These are phyloP conservation scores for Patellifolia procumbens DNA, from an alignment of 179 eudicot genomes.

Conservation along the genomic window DNA sequence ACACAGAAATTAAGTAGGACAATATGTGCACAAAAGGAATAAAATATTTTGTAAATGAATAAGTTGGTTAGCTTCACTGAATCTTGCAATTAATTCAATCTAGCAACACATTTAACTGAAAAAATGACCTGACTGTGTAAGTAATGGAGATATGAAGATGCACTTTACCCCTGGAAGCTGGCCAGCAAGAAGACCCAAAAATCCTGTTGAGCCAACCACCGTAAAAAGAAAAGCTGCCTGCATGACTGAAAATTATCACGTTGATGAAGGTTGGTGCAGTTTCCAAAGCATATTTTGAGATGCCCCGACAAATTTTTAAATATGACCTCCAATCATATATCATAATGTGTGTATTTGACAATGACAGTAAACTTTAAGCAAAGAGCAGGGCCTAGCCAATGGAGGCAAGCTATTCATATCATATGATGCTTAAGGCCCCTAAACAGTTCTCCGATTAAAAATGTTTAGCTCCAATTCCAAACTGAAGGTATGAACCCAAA, in stretches of 20 bases:
- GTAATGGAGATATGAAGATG: constrained; percentile 12
- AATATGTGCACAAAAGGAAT: neutral
- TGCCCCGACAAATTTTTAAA: neutral
- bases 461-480: neutral
- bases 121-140: neutral
- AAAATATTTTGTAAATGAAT: neutral
- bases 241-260: constrained; percentile 77
- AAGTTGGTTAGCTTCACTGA: neutral
- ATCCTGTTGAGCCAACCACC: constrained; percentile 88
- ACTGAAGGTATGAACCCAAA: neutral
- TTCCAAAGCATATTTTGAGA: neutral
- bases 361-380: neutral
- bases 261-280: constrained; percentile 33
- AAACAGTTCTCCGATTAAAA: neutral
- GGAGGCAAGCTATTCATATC: neutral
- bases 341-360: neutral
- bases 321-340: neutral
- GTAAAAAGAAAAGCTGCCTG: constrained; percentile 97
- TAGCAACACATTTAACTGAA: neutral
- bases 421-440: neutral
- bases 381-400: neutral
- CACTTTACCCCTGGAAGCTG: constrained; percentile 98
- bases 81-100: neutral
- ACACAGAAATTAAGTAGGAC: neutral
- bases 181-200: constrained; percentile 78